Evolutionary conservation across 2,329 filamentous ascomycete species (phyloP), one percentile per base, ranked within the genome.

Genomic region (Pochonia chlamydosporia): DNA sequence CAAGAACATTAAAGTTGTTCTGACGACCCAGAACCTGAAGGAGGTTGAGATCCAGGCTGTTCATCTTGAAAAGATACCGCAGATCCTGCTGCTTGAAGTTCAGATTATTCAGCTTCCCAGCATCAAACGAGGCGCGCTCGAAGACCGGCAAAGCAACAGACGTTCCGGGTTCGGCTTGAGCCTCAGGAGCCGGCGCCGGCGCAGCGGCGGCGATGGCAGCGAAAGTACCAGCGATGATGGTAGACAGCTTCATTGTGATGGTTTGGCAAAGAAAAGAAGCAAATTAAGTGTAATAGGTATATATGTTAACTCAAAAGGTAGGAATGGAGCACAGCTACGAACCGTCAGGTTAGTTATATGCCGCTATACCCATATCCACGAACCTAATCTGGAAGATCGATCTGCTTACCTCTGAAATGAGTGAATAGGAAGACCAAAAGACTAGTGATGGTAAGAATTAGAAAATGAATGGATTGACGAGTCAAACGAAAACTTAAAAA

Each of bases 21-120:
- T 69, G 61, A 54, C 64, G 50, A 50, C 67, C 66, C 11, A 63
- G 56, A 42, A 49, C 52, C 59, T 66, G 58, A 48, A 77, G 67
- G 45, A 71, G 63, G 54, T 64, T 62, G 39, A 76, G 64, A 51
- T 72, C 59, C 50, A 78, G 61, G 16, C 63, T 54, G 66, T 75
- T 74, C 65, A 76, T 55, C 51, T 64, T 63, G 54, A 74, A 68
- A 47, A 70, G 67, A 60, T 76, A 71, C 65, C 69, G 67, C 50
- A 71, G 57, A 56, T 71, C 69, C 36, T 69, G 52, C 49, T 61
- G 56, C 52, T 61, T 54, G 60, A 74, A 70, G 48, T 56, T 55
- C 56, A 74, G 65, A 51, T 63, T 59, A 59, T 67, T 65, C 58
- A 73, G 59, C 7, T 13, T 7, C 35, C 23, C 23, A 20, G 35